These are phyloP conservation scores for Tilletia setariae DNA, from an alignment of 1,284 basidiomycete species.

Conservation along the genomic window DNA sequence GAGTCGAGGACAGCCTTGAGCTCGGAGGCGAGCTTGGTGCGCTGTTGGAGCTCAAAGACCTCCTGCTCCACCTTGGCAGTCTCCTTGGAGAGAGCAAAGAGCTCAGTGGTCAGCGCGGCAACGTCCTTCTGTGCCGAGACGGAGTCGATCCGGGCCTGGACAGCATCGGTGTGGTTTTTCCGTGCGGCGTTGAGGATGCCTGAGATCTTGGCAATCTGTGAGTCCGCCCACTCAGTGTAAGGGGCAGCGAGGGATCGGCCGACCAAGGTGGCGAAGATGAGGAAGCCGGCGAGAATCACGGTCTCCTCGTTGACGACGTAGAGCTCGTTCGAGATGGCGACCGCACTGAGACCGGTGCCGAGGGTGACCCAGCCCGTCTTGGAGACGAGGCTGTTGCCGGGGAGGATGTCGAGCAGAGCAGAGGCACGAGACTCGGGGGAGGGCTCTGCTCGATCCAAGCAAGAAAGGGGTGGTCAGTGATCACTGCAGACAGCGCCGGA, in stretches of 20 bases:
- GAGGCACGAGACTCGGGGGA: constrained; percentile 79
- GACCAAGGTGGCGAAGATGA: constrained; percentile 76
- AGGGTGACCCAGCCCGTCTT: constrained; percentile 88
- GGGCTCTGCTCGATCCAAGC: constrained; percentile 29
- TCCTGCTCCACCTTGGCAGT: constrained; percentile 86
- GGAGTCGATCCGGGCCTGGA: constrained; percentile 84
- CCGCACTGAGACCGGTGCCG: constrained; percentile 81
- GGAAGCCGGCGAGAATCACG: constrained; percentile 69
- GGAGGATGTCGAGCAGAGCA: constrained; percentile 85
- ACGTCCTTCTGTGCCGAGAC: constrained; percentile 93
- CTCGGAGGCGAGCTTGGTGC: constrained; percentile 79
- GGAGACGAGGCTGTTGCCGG: constrained; percentile 85
- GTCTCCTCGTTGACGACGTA: constrained; percentile 86
- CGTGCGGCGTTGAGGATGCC: constrained; percentile 78
- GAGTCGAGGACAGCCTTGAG: constrained; percentile 92
- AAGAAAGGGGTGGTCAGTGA: not conserved
- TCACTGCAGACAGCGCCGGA: not conserved
- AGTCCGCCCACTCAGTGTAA: constrained; percentile 86
- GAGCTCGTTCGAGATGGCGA: constrained; percentile 93
- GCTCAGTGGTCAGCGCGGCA: constrained; percentile 78
- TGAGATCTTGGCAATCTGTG: constrained; percentile 65
- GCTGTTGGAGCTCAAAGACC: constrained; percentile 86
- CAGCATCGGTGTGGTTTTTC: constrained; percentile 84
- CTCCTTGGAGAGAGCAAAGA: constrained; percentile 94
- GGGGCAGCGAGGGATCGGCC: constrained; percentile 76